phyloP scores from a whole-genome alignment of 169 alveolate genomes.

The Cryptosporidium meleagridis region DNA sequence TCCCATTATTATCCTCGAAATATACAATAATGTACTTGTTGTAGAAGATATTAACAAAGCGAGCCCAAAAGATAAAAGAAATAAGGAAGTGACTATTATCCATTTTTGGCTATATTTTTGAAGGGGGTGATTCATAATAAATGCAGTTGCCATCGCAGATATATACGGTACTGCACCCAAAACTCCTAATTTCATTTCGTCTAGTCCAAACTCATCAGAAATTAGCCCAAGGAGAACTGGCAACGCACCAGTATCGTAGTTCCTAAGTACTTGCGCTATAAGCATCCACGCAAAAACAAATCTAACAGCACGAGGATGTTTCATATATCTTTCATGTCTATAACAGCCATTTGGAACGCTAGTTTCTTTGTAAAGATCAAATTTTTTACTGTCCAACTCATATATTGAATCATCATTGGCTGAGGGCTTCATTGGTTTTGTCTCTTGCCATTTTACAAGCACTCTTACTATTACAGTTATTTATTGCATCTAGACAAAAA shows the following conservation, averaged over 20 bases:
- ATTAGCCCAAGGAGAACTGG: constrained; percentile 72
- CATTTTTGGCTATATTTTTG: constrained; percentile 71
- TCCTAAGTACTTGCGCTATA: constrained; percentile 55
- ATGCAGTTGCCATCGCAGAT: constrained; percentile 73
- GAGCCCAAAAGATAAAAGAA: constrained; percentile 51
- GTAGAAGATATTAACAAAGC: constrained; percentile 47
- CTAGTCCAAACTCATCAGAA: constrained; percentile 62
- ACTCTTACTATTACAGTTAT: neutral
- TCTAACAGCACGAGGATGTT: constrained; percentile 69
- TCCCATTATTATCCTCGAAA: constrained; percentile 71
- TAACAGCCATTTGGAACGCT: neutral
- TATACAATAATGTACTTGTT: constrained; percentile 36
- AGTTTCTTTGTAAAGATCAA: constrained; percentile 3
- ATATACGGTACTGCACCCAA: constrained; percentile 72
- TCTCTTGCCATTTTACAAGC: neutral
- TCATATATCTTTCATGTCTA: constrained; percentile 25
- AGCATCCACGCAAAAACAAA: constrained; percentile 70
- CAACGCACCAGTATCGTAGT: constrained; percentile 66
- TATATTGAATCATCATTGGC: constrained; percentile 18
- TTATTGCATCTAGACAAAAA: neutral
- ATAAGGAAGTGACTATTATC: constrained; percentile 48
- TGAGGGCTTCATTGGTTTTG: constrained; percentile 20
- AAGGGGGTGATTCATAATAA: constrained; percentile 59
- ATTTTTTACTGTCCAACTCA: neutral
- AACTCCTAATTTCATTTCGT: constrained; percentile 55